Conservation (phyloP, 192 early-diverging fungal genomes). For the Rhizoclosmatium sp. region DNA sequence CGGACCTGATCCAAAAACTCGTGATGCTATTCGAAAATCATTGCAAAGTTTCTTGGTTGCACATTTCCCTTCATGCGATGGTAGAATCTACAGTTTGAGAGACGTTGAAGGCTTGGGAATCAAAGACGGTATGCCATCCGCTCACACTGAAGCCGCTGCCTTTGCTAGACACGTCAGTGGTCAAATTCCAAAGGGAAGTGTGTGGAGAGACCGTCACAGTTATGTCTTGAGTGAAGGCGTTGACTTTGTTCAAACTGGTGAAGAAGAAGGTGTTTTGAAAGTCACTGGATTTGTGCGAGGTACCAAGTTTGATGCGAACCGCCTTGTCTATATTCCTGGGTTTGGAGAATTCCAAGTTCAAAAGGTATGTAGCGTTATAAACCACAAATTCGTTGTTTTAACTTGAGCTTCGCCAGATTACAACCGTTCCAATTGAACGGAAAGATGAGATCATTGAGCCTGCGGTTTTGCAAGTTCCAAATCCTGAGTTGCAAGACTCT, state of each 20-base stretch:
- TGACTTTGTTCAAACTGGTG: constrained; percentile 64
- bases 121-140: constrained; percentile 71
- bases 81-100: constrained; percentile 21
- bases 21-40: constrained; percentile 80
- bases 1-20: constrained; percentile 73
- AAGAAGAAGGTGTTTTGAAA: constrained; percentile 62
- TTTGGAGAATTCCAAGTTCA: constrained; percentile 95
- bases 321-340: constrained; percentile 89
- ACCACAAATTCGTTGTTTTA: background rate
- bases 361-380: constrained; percentile 49
- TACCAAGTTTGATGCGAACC: constrained; percentile 85
- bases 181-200: constrained; percentile 78
- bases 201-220: constrained; percentile 86
- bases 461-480: constrained; percentile 72
- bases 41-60: constrained; percentile 82
- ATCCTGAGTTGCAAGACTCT: constrained; percentile 71
- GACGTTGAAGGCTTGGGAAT: constrained; percentile 58
- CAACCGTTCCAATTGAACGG: constrained; percentile 42
- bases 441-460: constrained; percentile 53
- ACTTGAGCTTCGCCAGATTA: constrained; percentile 23
- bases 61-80: constrained; percentile 75
- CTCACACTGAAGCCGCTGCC: constrained; percentile 61
- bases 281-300: constrained; percentile 92
- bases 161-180: constrained; percentile 80
- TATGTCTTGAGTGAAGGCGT: constrained; percentile 88